Conservation (phyloP, 1,284 basidiomycete genomes). For the Wallemia ichthyophaga region DNA sequence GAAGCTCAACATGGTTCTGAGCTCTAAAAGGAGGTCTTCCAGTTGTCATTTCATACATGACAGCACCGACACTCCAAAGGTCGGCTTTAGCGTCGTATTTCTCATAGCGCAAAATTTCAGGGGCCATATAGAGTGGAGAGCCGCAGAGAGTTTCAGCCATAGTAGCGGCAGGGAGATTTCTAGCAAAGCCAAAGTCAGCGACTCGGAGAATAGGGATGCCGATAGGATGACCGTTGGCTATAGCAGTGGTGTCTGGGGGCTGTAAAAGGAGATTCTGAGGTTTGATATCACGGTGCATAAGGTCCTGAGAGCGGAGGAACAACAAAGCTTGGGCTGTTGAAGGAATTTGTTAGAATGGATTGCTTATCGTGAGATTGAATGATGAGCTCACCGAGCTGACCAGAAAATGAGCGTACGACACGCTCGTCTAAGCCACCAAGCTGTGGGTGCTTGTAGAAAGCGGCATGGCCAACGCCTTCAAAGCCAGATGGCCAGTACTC, state of each 20-base stretch:
- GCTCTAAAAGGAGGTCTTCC: slow-evolving; percentile 84
- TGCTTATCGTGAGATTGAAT: not conserved
- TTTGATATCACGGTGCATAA: slow-evolving; percentile 93
- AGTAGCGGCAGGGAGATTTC: slow-evolving; percentile 63
- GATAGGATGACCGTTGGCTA: slow-evolving; percentile 54
- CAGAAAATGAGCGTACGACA: slow-evolving; percentile 69
- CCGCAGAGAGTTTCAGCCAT: slow-evolving; percentile 95
- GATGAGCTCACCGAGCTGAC: slow-evolving; percentile 46
- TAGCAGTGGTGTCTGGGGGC: slow-evolving; percentile 44
- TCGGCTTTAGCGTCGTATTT: slow-evolving; percentile 96
- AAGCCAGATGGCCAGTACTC: slow-evolving; percentile 31
- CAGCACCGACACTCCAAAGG: slow-evolving; percentile 90
- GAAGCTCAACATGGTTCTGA: slow-evolving; percentile 76
- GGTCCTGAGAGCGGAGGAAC: slow-evolving; percentile 59
- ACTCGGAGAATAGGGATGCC: slow-evolving; percentile 86
- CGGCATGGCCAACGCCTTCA: slow-evolving; percentile 29
- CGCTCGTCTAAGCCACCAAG: slow-evolving; percentile 70
- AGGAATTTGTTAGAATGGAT: slow-evolving; percentile 3
- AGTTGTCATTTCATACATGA: slow-evolving; percentile 80
- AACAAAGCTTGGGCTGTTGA: slow-evolving; percentile 59
- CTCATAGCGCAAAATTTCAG: slow-evolving; percentile 86
- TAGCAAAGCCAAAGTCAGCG: slow-evolving; percentile 92
- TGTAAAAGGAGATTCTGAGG: slow-evolving; percentile 83
- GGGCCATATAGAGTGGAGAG: slow-evolving; percentile 95
- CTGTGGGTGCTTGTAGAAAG: slow-evolving; percentile 66